Evolutionary conservation across 148 eudicot genomes (phyloP).

Genomic region (Rhododendron kiyosumense): DNA sequence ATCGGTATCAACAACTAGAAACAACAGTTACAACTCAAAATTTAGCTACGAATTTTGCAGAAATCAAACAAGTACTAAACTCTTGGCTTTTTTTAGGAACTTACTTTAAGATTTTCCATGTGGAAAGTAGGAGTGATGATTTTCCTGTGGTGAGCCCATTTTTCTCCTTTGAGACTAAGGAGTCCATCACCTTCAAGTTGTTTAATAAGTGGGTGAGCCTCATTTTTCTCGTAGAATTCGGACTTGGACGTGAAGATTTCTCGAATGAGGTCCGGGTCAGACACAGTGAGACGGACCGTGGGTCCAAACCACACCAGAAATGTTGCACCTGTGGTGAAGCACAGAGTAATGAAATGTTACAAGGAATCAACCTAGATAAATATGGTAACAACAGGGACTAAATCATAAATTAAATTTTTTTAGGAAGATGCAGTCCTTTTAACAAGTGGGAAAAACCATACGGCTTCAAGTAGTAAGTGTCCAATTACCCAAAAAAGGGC

Average conservation of each 20-base stretch:
- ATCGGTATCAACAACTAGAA: constrained; percentile 63
- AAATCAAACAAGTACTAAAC: no score
- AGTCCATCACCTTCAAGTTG: constrained; percentile 89
- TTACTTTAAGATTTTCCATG: constrained; percentile 91
- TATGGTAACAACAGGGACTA: background rate
- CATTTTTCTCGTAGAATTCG: constrained; percentile 76
- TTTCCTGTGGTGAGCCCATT: constrained; percentile 98
- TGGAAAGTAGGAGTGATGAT: constrained; percentile 90
- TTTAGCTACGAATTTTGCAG: background rate
- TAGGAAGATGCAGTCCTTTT: constrained; percentile 1
- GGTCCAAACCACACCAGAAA: constrained; percentile 96
- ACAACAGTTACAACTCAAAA: background rate
- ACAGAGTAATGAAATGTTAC: background rate
- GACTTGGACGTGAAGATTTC: constrained; percentile 76
- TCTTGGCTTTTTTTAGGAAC: background rate
- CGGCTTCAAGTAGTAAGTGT: constrained; percentile 41
- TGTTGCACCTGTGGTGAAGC: constrained; percentile 51
- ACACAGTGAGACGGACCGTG: constrained; percentile 61
- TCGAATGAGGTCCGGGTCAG: constrained; percentile 80
- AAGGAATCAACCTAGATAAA: background rate
- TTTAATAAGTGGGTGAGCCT: constrained; percentile 68
- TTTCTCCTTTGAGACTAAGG: constrained; percentile 83
- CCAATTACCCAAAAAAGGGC: constrained; percentile 36
- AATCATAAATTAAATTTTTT: background rate
- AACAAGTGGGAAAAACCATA: constrained; percentile 17